Conservation (phyloP, 345 rosid genomes). For the Sonneratia caseolaris region DNA sequence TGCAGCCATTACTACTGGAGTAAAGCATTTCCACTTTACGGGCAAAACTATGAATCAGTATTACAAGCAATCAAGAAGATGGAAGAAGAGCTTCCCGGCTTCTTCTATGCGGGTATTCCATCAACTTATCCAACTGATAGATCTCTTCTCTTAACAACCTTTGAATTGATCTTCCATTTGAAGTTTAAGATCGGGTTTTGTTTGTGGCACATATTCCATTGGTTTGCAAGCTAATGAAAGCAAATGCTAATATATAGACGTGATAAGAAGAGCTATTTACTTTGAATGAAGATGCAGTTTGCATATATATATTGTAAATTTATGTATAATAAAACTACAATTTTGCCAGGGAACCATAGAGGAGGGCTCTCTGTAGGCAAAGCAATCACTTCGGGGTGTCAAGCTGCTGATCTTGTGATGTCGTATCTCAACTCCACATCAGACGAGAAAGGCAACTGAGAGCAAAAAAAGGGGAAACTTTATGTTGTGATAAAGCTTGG, state of each 20-base stretch:
- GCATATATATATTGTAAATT: not conserved
- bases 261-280: not conserved
- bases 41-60: constrained; percentile 51
- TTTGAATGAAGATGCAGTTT: not conserved
- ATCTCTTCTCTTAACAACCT: not conserved
- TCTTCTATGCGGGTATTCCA: constrained; percentile 77
- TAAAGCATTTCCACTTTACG: constrained; percentile 77
- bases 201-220: not conserved
- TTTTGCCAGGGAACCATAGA: constrained; percentile 67
- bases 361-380: constrained; percentile 86
- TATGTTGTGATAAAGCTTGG: no score
- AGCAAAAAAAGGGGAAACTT: constrained; percentile 5
- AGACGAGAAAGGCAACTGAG: constrained; percentile 18
- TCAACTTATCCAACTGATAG: not conserved
- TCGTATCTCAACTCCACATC: constrained; percentile 61
- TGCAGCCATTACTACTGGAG: constrained; percentile 89
- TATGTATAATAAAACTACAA: not conserved
- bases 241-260: not conserved
- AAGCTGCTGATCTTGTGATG: constrained; percentile 80
- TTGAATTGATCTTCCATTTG: not conserved
- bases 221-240: not conserved
- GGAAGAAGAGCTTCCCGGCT: constrained; percentile 85
- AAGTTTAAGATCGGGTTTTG: not conserved
- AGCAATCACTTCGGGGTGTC: constrained; percentile 72
- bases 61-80: constrained; percentile 60